A percentile compares a stretch with the other conserved stretches of the same genome.
Conservation (phyloP, 1,284 basidiomycete species). For the Afroboletus lepidellus region DNA sequence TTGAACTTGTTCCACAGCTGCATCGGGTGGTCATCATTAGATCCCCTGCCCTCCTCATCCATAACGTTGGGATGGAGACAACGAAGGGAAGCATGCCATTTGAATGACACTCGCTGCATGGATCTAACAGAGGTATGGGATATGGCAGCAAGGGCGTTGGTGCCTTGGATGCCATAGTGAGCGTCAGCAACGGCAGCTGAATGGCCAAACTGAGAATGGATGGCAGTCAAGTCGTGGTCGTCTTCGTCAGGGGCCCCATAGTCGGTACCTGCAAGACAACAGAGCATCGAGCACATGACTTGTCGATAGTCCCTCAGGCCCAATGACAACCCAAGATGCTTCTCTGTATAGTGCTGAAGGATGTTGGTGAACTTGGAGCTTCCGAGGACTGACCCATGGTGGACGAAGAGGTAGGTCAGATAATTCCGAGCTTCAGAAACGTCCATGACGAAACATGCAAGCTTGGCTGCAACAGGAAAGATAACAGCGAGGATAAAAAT, state of each 20-base stretch:
- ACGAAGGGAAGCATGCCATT: conserved; percentile 5
- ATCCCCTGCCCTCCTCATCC: no score
- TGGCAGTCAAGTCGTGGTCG: background rate
- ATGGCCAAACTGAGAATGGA: conserved; percentile 7
- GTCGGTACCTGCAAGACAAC: background rate
- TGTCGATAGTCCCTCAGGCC: conserved; percentile 1
- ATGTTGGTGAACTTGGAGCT: background rate
- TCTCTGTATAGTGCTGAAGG: conserved; percentile 2
- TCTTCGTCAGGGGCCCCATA: background rate
- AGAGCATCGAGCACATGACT: conserved; percentile 13
- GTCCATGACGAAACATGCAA: conserved; percentile 5
- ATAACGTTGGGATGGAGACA: background rate
- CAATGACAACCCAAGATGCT: background rate
- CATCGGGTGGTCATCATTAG: no score
- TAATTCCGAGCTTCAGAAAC: background rate
- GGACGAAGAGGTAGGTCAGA: conserved; percentile 4
- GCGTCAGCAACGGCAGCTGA: background rate
- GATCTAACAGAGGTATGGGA: background rate
- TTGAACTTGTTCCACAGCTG: background rate
- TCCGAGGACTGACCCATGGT: background rate
- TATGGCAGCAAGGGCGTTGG: background rate
- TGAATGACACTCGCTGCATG: background rate
- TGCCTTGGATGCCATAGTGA: conserved; percentile 9
- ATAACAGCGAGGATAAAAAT: conserved; percentile 2
- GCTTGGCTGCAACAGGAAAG: background rate